A percentile compares a stretch with the other conserved stretches of the same genome.
These are phyloP conservation scores for Geranium incanum DNA, from an alignment of 441 rosid species.

Conservation along the genomic window DNA sequence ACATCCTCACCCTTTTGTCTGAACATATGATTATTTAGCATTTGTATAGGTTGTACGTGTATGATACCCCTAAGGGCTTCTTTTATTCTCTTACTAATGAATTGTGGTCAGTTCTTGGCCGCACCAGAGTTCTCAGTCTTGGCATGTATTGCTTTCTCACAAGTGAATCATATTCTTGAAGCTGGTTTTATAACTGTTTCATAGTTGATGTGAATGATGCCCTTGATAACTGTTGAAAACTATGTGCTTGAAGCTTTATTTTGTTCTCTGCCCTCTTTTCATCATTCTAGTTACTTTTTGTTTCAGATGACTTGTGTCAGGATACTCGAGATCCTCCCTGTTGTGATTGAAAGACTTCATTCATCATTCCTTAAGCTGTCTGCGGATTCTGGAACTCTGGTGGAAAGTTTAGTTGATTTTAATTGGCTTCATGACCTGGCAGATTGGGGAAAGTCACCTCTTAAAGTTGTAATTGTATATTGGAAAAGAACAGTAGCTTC, in stretches of 20 bases:
- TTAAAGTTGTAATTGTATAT: constrained; percentile 70
- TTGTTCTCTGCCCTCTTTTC: background rate
- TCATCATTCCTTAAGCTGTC: constrained; percentile 27
- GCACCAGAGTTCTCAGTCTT: background rate
- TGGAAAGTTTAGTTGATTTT: constrained; percentile 39
- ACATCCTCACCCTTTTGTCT: constrained; percentile 8
- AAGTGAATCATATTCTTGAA: constrained; percentile 2
- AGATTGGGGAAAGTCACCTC: constrained; percentile 93
- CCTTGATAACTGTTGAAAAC: constrained; percentile 1
- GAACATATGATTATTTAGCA: background rate
- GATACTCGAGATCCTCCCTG: constrained; percentile 82
- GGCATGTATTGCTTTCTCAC: constrained; percentile 3
- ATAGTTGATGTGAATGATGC: background rate
- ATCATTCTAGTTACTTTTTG: constrained; percentile 18
- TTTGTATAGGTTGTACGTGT: background rate
- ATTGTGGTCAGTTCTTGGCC: background rate
- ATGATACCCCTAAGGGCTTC: background rate
- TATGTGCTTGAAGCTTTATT: background rate
- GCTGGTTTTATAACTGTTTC: background rate
- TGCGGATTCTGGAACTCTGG: constrained; percentile 30
- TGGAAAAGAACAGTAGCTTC: constrained; percentile 77
- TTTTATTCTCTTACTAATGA: background rate
- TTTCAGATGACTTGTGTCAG: constrained; percentile 96
- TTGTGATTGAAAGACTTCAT: constrained; percentile 50
- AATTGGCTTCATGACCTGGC: constrained; percentile 88